Evolutionary conservation across 257 asterid genomes (phyloP), one percentile per base, ranked within the genome.

Genomic region (Solanum lignicaule): DNA sequence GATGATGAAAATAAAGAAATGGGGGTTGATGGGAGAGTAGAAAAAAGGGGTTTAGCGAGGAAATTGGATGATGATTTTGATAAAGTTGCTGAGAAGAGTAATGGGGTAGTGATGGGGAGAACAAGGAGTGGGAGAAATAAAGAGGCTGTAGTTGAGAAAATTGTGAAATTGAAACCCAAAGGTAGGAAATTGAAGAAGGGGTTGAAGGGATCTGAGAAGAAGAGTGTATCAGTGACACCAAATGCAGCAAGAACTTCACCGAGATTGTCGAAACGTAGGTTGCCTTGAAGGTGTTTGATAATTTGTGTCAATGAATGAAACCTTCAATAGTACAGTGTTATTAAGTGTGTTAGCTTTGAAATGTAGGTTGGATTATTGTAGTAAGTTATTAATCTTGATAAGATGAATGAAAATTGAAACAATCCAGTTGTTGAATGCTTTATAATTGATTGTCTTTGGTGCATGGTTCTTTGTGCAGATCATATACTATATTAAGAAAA

Each of bases 31-130:
- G 83, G 78, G 33, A 69, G 29, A 68, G 87, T 52, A 41, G 43
- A 18, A 71, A 94, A 90, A 90, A 92, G 89, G 88, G 89, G 92
- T 1, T 79, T 92, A 48, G 98, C 91, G 85, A 94, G 98, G 94
- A 95, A 94, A 62, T 48, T 97, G 88, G 94, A 95, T 8, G 96
- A 90, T 82, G 99, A 95, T 60, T 97, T 97, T 62, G 99, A 97
- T 39, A 90, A 91, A 87, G 96, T 94, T n/a, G 98, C 99, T 25
- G 72, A 84, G 83, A 94, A 93, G 83, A 89, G 90, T 79, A 88
- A 4, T 78, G 83, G 6, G 88, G 68, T 23, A 78, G 36, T 65
- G 60, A 84, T 21, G 41, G 52, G 86, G 87, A 52, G 90, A 88
- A 93, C 92, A 25, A 90, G 92, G 90, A 87, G 75, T 29, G 25